A percentile compares a stretch with the other conserved stretches of the same genome.
Evolutionary conservation across 768 basidiomycete genomes (phyloP).

Genomic region (Hortiboletus flavorubellus): DNA sequence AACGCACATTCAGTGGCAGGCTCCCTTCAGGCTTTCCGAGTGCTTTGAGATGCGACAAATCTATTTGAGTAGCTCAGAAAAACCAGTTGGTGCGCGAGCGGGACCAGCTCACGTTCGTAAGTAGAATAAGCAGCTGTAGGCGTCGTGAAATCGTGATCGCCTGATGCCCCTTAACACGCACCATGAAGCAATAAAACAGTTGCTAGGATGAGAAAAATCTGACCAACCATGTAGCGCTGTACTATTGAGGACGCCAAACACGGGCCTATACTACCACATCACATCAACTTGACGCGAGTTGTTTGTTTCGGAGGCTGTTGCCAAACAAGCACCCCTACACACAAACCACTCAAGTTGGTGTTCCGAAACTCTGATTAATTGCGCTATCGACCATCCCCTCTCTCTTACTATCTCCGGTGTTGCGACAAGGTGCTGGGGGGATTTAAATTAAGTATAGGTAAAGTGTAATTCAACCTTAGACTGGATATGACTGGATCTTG

Average conservation of each 20-base stretch:
- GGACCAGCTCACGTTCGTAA: conserved; percentile 61
- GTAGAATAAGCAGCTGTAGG: conserved; percentile 70
- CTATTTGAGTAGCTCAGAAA: conserved; percentile 36
- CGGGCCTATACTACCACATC: neutral
- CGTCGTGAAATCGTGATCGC: neutral
- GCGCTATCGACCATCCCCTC: neutral
- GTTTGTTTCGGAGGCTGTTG: conserved; percentile 4
- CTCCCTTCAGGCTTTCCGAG: conserved; percentile 66
- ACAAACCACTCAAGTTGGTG: no score
- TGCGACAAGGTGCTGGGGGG: no score
- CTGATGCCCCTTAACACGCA: conserved; percentile 23
- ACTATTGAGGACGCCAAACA: neutral
- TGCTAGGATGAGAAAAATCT: conserved; percentile 44
- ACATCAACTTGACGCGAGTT: neutral
- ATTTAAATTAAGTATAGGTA: neutral
- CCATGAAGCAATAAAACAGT: conserved; percentile 53
- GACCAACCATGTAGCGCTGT: conserved; percentile 42
- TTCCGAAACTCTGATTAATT: neutral
- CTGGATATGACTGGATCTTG: neutral
- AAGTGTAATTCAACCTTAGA: no score
- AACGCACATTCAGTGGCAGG: conserved; percentile 60
- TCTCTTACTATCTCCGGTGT: neutral
- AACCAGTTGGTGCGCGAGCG: conserved; percentile 18
- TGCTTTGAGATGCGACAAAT: conserved; percentile 73
- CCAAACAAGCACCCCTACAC: conserved; percentile 12